phyloP scores from a whole-genome alignment of 129 eudicot species.

The Helichrysum umbraculigerum region DNA sequence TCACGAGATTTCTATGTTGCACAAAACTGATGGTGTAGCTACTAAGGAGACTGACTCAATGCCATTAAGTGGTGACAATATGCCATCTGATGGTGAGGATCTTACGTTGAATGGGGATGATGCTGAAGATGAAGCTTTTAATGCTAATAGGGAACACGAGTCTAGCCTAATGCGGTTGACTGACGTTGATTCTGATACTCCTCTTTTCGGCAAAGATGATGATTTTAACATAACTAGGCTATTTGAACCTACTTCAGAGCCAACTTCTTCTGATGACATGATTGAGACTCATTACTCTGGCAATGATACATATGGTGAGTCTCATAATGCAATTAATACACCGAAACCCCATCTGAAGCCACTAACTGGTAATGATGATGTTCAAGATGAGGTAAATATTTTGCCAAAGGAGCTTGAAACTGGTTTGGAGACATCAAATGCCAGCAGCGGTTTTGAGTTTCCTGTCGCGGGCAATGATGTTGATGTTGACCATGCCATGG shows the following conservation, averaged over 20 bases:
- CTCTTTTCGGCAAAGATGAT: neutral
- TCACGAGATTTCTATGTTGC: neutral
- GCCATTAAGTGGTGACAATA: neutral
- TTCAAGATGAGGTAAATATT: conserved; percentile 4
- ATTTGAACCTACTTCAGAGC: neutral
- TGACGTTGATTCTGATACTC: neutral
- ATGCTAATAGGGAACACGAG: neutral
- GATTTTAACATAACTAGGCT: neutral
- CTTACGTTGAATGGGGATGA: conserved; percentile 1
- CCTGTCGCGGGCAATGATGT: neutral
- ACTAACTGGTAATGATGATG: conserved; percentile 10
- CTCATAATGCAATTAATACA: neutral
- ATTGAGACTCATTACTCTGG: neutral
- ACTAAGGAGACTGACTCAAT: neutral
- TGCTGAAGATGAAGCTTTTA: neutral
- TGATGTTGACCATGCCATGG: conserved; percentile 6
- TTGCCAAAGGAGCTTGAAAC: conserved; percentile 16
- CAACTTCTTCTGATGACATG: neutral
- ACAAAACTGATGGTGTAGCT: conserved; percentile 4
- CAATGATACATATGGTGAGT: neutral
- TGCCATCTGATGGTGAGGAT: conserved; percentile 6
- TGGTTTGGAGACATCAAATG: conserved; percentile 20
- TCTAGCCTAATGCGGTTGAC: neutral
- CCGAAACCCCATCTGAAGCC: neutral
- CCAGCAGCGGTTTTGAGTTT: neutral